These are phyloP conservation scores for Lathyrus tuberosus DNA, from an alignment of 306 rosid species.

Conservation along the genomic window DNA sequence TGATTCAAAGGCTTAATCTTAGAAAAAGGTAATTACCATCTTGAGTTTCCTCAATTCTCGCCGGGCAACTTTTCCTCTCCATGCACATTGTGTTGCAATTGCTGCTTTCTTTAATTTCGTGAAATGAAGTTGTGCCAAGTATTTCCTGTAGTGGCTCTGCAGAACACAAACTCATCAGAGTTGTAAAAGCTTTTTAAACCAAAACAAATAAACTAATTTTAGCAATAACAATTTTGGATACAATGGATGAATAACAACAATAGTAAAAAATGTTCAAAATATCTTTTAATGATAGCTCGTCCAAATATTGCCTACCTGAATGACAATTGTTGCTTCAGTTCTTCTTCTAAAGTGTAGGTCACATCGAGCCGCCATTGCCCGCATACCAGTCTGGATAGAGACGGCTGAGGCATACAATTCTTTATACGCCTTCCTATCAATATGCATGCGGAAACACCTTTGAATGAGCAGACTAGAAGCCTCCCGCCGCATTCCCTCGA, in stretches of 20 bases:
- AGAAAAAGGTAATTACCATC: slow-evolving; percentile 59
- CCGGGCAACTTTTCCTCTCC: slow-evolving; percentile 92
- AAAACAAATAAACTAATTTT: slow-evolving; percentile 33
- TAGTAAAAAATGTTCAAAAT: not conserved
- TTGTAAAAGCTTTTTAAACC: slow-evolving; percentile 30
- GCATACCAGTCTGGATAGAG: slow-evolving; percentile 87
- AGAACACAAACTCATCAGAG: slow-evolving; percentile 32
- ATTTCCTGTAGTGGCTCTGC: slow-evolving; percentile 77
- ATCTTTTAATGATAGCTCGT: not conserved
- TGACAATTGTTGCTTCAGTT: slow-evolving; percentile 80
- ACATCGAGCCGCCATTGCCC: slow-evolving; percentile 82
- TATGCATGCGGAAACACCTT: slow-evolving; percentile 81
- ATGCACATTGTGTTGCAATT: slow-evolving; percentile 78
- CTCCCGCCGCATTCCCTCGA: slow-evolving; percentile 69
- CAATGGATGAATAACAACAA: slow-evolving; percentile 15
- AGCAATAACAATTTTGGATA: slow-evolving; percentile 31
- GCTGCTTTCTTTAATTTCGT: slow-evolving; percentile 68
- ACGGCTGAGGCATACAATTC: slow-evolving; percentile 65
- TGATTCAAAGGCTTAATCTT: not conserved
- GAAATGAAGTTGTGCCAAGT: slow-evolving; percentile 62
- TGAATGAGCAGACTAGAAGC: slow-evolving; percentile 86
- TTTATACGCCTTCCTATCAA: slow-evolving; percentile 75
- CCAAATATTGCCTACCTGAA: slow-evolving; percentile 67
- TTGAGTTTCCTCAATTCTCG: slow-evolving; percentile 73
- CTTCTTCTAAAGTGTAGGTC: slow-evolving; percentile 82